These are phyloP conservation scores for Skeletonema potamos DNA, from an alignment of 108 stramenopile genomes.

Conservation along the genomic window DNA sequence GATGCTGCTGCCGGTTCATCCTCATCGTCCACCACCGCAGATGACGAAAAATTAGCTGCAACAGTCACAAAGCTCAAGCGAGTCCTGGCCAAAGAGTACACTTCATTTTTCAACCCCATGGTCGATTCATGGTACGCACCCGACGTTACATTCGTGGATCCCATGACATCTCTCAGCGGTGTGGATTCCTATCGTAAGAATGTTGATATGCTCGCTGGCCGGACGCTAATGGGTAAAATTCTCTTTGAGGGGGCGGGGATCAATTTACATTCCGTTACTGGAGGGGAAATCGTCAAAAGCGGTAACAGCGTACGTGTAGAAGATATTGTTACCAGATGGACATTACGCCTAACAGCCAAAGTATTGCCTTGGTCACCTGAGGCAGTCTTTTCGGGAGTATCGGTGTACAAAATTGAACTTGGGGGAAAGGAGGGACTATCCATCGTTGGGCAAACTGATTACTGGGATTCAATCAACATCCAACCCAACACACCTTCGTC, in stretches of 20 bases:
- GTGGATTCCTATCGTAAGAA: conserved; percentile 86
- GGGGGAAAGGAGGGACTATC: conserved; percentile 58
- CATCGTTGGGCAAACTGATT: conserved; percentile 83
- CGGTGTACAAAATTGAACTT: conserved; percentile 78
- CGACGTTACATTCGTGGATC: conserved; percentile 83
- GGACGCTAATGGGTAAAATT: conserved; percentile 81
- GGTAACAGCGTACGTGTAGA: conserved; percentile 30
- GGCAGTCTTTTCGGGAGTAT: conserved; percentile 91
- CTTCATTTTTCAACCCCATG: conserved; percentile 93
- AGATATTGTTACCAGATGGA: conserved; percentile 89
- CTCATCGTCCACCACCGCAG: background rate
- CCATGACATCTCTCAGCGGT: conserved; percentile 82
- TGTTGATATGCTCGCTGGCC: conserved; percentile 91
- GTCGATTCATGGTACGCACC: conserved; percentile 78
- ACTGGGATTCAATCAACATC: conserved; percentile 95
- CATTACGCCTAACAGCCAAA: conserved; percentile 82
- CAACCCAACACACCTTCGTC: conserved; percentile 16
- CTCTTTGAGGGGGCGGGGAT: conserved; percentile 92
- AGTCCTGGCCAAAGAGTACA: conserved; percentile 82
- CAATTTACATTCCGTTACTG: conserved; percentile 80
- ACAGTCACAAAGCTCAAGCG: conserved; percentile 58
- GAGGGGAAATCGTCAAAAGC: conserved; percentile 52
- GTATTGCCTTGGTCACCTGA: conserved; percentile 90
- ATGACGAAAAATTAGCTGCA: conserved; percentile 4
- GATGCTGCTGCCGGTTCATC: background rate